Base-by-base conservation (phyloP, 1,284 basidiomycete genomes). In the Hypsizygus ulmarius region DNA sequence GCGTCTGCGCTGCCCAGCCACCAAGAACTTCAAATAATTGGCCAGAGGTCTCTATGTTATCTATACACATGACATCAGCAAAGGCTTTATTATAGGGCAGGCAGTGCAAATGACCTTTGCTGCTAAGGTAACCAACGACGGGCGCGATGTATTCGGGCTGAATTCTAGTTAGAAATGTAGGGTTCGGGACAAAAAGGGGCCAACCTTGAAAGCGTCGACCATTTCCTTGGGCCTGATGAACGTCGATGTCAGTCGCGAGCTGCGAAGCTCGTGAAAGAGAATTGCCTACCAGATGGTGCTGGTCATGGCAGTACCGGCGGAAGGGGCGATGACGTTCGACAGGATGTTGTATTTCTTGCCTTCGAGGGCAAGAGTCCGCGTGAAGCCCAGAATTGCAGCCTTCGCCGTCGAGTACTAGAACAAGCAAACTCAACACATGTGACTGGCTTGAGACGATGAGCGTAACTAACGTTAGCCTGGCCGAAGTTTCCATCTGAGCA, bases 121-220 rank as follows among this genome's bases (percentile, higher is more conserved):
- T 94, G 8, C 83, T 87, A 21, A 99, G 79, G 69, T 89, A 99
- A 4, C 92, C 95, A 19, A 98, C 93, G 42, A 97, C 66, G 14
- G 97, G 87, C 1, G 96, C 93, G 49, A 99, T 84, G 59, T 77
- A 97, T 61, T 97, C 94, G 39, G 96, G 93, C 84, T 87, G 52
- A 3, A 40, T n/a, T n/a, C n/a, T n/a, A n/a, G n/a, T n/a, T n/a
- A n/a, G n/a, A n/a, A n/a, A n/a, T n/a, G n/a, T n/a, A 30, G 11
- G 40, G 15, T n/a, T 18, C 14, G 16, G n/a, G 36, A 25, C 11
- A 16, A 39, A n/a, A 2, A 27, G 14, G 32, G 2, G 42, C 61
- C 30, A 46, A 83, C 85, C 73, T 94, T 95, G 79, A 96, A 93
- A 10, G 90, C 90, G 54, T 97, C 87, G 30, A 98, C 85, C 87